Conservation (phyloP, 495 filamentous ascomycete genomes). For the Neurospora sp. region DNA sequence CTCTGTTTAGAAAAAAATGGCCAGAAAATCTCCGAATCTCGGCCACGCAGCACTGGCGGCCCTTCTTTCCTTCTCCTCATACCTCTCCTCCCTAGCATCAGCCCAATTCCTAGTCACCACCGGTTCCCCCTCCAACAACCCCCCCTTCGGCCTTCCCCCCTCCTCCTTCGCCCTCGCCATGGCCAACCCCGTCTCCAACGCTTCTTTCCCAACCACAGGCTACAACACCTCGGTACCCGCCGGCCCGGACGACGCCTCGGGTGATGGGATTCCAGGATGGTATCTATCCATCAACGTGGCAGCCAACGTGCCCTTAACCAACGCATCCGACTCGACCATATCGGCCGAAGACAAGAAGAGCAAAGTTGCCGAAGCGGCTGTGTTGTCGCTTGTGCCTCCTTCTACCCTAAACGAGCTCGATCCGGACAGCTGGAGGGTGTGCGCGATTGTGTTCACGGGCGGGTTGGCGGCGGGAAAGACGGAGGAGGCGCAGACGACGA, state of each 20-base stretch:
- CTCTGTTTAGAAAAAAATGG: no score
- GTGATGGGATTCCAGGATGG: constrained; percentile 5
- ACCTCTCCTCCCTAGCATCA: not conserved
- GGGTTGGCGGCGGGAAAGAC: not conserved
- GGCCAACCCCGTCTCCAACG: not conserved
- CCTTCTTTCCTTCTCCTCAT: not conserved
- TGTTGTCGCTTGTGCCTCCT: constrained; percentile 6
- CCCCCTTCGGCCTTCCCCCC: constrained; percentile 6
- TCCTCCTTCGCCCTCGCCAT: not conserved
- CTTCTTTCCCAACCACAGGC: constrained; percentile 6
- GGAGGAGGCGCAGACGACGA: not conserved
- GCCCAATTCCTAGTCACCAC: not conserved
- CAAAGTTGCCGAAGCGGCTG: constrained; percentile 1
- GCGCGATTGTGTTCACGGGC: constrained; percentile 10
- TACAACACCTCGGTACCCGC: constrained; percentile 12
- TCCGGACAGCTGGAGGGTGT: constrained; percentile 5
- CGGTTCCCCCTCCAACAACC: not conserved
- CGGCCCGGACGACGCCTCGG: constrained; percentile 1
- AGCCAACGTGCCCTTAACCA: constrained; percentile 7
- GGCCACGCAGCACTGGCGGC: no score
- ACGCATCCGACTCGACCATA: not conserved
- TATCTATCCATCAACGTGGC: constrained; percentile 1
- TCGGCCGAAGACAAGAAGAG: not conserved
- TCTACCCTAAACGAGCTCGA: not conserved
- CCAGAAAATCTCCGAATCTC: no score